Base-by-base conservation (phyloP, 179 eudicot genomes). In the Drosera spatulata region DNA sequence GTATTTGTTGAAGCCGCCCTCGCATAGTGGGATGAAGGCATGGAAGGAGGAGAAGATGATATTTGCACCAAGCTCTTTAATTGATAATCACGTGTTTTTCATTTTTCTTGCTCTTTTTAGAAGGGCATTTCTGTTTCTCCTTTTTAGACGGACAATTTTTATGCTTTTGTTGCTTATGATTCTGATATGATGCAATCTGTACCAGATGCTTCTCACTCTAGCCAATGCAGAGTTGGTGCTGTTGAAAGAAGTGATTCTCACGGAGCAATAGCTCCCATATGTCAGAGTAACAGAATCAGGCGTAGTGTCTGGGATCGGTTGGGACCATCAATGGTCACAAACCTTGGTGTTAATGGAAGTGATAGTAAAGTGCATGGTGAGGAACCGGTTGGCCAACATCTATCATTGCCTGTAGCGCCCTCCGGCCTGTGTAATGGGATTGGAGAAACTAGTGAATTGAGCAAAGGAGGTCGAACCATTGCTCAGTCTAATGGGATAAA, bases 261-360 rank as follows among this genome's bases (percentile, higher is more conserved):
- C 1, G 33, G 33, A 22, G 33, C 33, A 22, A 22, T 22, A 22
- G 33, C 53, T 62, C 58, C 41, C 58, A 13, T 55, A 50, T 66
- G 63, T 37, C 44, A 49, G 43, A 61, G 39, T 15, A 63, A 69
- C 50, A 66, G 49, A 62, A 38, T 61, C 13, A 64, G 73, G 40
- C 65, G 56, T 55, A 77, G 81, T 59, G 84, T 80, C 39, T 80
- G 84, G 84, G 84, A 80, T 66, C 74, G 84, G 53, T 74, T 80
- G 65, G 81, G 84, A 57, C 71, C 77, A 55, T 33, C 6, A 39
- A 41, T 53, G 42, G 59, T 48, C 58, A 60, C 49, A 39, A 56
- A 48, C 47, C 45, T 59, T 63, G 64, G 62, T 33, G 53, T 38
- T 58, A n/a, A 13, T 58, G 64, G 22, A 8, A 61, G 49, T 63